Evolutionary conservation across 768 basidiomycete species (phyloP).

Genomic region (Agaricus blazei): DNA sequence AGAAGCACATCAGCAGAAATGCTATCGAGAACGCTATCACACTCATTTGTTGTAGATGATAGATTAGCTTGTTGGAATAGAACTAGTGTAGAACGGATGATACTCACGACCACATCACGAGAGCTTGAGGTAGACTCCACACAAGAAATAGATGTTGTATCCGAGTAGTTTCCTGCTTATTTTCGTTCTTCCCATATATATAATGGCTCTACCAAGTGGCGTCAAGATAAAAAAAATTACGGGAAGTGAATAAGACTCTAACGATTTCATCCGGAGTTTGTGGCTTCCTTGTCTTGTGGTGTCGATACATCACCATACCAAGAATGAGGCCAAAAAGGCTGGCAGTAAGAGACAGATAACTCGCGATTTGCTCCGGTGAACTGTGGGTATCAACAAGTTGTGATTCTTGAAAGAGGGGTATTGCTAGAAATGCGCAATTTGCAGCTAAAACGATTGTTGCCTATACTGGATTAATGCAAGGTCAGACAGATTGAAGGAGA

Average conservation of each 20-base stretch:
- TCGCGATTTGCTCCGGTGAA: slow-evolving; percentile 1
- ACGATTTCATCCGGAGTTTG: neutral
- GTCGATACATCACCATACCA: slow-evolving; percentile 3
- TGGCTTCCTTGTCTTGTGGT: neutral
- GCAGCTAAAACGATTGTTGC: slow-evolving; percentile 7
- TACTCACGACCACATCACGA: slow-evolving; percentile 9
- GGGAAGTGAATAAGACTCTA: neutral
- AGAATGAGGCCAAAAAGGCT: slow-evolving; percentile 7
- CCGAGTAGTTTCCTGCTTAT: neutral
- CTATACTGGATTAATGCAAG: neutral
- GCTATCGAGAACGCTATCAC: slow-evolving; percentile 3
- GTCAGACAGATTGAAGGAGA: neutral
- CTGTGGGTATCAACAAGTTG: neutral
- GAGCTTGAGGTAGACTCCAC: slow-evolving; percentile 6
- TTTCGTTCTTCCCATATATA: neutral
- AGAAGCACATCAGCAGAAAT: slow-evolving; percentile 7
- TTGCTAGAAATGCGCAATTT: slow-evolving; percentile 6
- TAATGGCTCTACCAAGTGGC: neutral
- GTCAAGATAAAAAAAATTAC: neutral
- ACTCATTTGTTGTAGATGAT: neutral
- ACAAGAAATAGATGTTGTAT: slow-evolving; percentile 5
- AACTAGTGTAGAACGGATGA: neutral
- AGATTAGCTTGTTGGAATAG: neutral
- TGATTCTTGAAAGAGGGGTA: neutral
- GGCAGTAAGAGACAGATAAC: slow-evolving; percentile 2